Conservation (phyloP, 2,329 filamentous ascomycete species). For the Colletotrichum lindemuthianum region DNA sequence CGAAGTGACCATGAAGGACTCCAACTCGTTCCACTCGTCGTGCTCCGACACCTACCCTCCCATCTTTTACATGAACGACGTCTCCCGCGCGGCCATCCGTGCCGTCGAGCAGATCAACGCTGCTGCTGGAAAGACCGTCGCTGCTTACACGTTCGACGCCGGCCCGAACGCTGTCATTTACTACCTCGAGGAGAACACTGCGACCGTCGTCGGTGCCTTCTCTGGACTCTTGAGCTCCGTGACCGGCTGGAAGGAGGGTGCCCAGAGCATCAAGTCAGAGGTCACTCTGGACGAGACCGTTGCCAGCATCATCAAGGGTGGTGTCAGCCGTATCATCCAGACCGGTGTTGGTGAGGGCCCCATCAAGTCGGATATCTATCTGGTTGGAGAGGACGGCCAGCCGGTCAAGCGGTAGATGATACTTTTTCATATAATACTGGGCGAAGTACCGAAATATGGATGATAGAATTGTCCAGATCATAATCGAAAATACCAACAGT, state of each 20-base stretch:
- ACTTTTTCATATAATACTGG: not conserved
- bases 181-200: slow-evolving; percentile 83
- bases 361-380: slow-evolving; percentile 78
- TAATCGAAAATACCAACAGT: too few species aligned
- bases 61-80: slow-evolving; percentile 99
- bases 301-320: slow-evolving; percentile 75
- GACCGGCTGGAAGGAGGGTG: slow-evolving; percentile 76
- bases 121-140: slow-evolving; percentile 79
- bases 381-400: slow-evolving; percentile 75
- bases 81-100: slow-evolving; percentile 85
- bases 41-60: slow-evolving; percentile 96
- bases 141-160: slow-evolving; percentile 97
- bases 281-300: slow-evolving; percentile 73
- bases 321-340: slow-evolving; percentile 88
- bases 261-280: slow-evolving; percentile 61
- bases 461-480: slow-evolving; percentile 1
- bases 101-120: slow-evolving; percentile 91
- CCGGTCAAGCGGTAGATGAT: slow-evolving; percentile 45
- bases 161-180: slow-evolving; percentile 98
- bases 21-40: slow-evolving; percentile 95
- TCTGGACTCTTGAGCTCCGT: slow-evolving; percentile 71
- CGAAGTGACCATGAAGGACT: slow-evolving; percentile 93
- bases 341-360: slow-evolving; percentile 94
- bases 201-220: slow-evolving; percentile 80
- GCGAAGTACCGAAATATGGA: not conserved